Percentiles rank a stretch among this genome's conserved stretches.
Conservation (phyloP, 176 grass and related monocot species). For the Eremochloa ophiuroides region DNA sequence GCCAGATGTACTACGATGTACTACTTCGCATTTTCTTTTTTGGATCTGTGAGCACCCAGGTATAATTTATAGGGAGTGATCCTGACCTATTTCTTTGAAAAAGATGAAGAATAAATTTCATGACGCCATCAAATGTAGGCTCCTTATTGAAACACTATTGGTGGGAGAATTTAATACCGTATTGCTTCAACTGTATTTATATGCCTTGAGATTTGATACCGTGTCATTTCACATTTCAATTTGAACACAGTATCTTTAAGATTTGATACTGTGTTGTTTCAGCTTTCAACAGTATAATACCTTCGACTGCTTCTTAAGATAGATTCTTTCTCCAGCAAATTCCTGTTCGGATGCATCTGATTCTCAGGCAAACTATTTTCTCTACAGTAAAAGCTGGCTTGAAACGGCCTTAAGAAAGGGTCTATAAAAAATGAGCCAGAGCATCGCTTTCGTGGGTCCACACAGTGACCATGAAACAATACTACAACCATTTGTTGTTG, state of each 20-base stretch:
- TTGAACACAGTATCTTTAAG: constrained; percentile 14
- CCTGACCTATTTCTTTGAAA: background rate
- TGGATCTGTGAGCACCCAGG: background rate
- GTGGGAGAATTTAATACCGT: constrained; percentile 19
- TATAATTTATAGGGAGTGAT: background rate
- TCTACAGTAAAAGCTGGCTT: background rate
- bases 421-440: constrained; percentile 5
- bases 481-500: background rate
- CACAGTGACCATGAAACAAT: background rate
- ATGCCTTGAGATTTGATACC: constrained; percentile 30
- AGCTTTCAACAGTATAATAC: constrained; percentile 15
- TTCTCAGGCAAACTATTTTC: constrained; percentile 23
- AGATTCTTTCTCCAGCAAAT: constrained; percentile 16
- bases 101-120: background rate
- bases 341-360: constrained; percentile 25
- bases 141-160: background rate
- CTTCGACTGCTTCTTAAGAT: constrained; percentile 7
- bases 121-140: background rate
- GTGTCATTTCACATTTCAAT: background rate
- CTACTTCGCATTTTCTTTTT: background rate
- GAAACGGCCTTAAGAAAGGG: constrained; percentile 8
- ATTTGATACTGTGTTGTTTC: constrained; percentile 28
- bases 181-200: constrained; percentile 33
- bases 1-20: background rate
- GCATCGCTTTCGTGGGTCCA: constrained; percentile 3